Evolutionary conservation across 2,329 filamentous ascomycete species (phyloP), one percentile per base, ranked within the genome.

Genomic region (Calonectria hongkongensis): DNA sequence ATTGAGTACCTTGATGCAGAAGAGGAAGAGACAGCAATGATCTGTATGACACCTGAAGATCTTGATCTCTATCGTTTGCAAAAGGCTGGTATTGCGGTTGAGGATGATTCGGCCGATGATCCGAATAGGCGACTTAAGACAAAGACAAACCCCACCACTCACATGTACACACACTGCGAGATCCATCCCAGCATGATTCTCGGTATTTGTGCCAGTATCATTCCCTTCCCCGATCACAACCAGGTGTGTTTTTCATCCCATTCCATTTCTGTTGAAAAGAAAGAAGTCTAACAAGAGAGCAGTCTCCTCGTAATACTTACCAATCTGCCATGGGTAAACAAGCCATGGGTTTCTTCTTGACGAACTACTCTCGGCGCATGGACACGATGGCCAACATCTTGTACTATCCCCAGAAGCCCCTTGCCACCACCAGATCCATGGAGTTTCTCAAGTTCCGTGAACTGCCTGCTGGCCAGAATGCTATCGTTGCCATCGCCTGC

Each of bases 311-410:
- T 94, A 99, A 99, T 83, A 98, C 96, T 4, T 99, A 98, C 85
- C 96, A 98, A 86, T 98, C 96, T 80, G 97, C 97, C 83, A 99
- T 99, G 97, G 97, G 97, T 88, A 99, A 99, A 87, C 97, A 99
- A 90, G 97, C 97, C 74, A 99, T 99, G 97, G 97, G 97, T 82
- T 96, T 98, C 80, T 98, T 98, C 87, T 89, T 99, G 70, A 99
- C 97, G 15, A 99, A 99, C 83, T 99, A 98, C 84, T 93, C 95
- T 48, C 92, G 96, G 74, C 95, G 97, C 75, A 98, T 99, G 96
- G 97, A 99, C 82, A 99, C 97, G 5, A 99, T 99, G 97, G 94
- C 96, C 79, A 99, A 99, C 80, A 98, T 99, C 82, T 91, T 99
- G 4, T 99, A 99, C 86, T 99, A 99, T 81, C 97, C 97, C 0